A percentile compares a stretch with the other conserved stretches of the same genome.
phyloP scores from a whole-genome alignment of 768 basidiomycete genomes.

The Pilatotrama ljubarskyi region DNA sequence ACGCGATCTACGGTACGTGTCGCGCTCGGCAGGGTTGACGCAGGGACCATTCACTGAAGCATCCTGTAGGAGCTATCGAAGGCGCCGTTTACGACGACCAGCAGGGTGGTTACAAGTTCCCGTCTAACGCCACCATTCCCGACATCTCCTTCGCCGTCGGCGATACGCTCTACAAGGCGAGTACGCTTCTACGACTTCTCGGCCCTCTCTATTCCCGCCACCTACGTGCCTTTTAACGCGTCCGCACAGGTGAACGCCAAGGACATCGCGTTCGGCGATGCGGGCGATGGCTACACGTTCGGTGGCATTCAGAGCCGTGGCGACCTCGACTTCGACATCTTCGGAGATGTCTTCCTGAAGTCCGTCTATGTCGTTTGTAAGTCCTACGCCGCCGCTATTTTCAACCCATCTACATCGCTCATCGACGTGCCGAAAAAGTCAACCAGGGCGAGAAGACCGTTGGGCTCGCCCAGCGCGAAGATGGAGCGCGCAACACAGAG shows the following conservation, averaged over 20 bases:
- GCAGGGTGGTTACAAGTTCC: slow-evolving; percentile 41
- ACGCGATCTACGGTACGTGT: slow-evolving; percentile 32
- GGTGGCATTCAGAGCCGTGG: slow-evolving; percentile 37
- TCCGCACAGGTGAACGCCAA: slow-evolving; percentile 19
- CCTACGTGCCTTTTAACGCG: neutral
- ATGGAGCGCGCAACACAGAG: slow-evolving; percentile 6
- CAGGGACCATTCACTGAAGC: slow-evolving; percentile 10
- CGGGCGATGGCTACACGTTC: slow-evolving; percentile 30
- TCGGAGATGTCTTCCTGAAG: slow-evolving; percentile 38
- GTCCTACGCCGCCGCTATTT: neutral
- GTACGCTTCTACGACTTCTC: slow-evolving; percentile 13
- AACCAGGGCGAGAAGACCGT: slow-evolving; percentile 31
- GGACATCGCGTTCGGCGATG: slow-evolving; percentile 30
- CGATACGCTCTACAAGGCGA: slow-evolving; percentile 30
- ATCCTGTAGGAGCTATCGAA: slow-evolving; percentile 32
- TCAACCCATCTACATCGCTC: neutral
- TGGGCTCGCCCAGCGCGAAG: slow-evolving; percentile 31
- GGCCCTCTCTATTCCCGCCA: neutral
- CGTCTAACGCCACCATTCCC: slow-evolving; percentile 33
- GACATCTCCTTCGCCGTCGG: slow-evolving; percentile 38
- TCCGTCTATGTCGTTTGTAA: slow-evolving; percentile 36
- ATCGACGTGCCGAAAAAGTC: slow-evolving; percentile 15
- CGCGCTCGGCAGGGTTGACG: no score
- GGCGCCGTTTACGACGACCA: slow-evolving; percentile 37
- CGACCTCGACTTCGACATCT: slow-evolving; percentile 32